Base-by-base conservation (phyloP, 1,284 basidiomycete species). In the Rhodofomes roseus region DNA sequence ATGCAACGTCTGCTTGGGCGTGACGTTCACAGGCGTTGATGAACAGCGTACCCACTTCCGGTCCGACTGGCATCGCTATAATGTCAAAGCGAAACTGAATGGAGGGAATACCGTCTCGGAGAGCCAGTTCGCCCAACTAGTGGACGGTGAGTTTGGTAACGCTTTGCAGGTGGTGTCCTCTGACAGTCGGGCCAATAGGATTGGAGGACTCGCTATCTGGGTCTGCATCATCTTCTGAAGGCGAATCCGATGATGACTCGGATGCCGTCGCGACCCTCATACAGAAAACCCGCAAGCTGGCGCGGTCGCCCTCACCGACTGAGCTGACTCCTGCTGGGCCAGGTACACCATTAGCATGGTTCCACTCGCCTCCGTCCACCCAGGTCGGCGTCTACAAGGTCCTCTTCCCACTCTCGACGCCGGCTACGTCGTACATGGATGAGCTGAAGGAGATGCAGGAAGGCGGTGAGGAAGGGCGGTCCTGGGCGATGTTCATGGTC, bases 21-120 rank as follows among this genome's bases (percentile, higher is more conserved):
- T 82, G 1, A 69, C 76, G 0, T 98, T 98, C 63, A 68, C 79
- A 12, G 86, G 89, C 57, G 84, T 96, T 2, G 85, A 92, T 31
- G 90, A 92, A 57, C 95, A 98, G 70, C 82, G 96, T 51, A 74
- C 79, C 1, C 96, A 99, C 74, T 98, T 94, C 73, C 88, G 90
- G 68, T 93, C 93, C 29, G 96, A 98, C 74, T 98, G 96, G 96
- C 96, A 99, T 81, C 83, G 95, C 56, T 98, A 97, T 77, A 99
- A 99, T 71, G 92, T 96, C 62, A 97, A 96, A 74, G 81, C 85
- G 52, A 87, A 86, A 59, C 75, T 95, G 37, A 77, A 77, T 57
- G 85, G 87, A 18, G 81, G 82, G 39, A 79, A 77, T 31, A 73
- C 86, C 18, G 85, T 94, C 16, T 77, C 83, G 0, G 92, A 93